Evolutionary conservation across 2,329 filamentous ascomycete genomes (phyloP), one percentile per base, ranked within the genome.

Genomic region (Diaporthe australafricana): DNA sequence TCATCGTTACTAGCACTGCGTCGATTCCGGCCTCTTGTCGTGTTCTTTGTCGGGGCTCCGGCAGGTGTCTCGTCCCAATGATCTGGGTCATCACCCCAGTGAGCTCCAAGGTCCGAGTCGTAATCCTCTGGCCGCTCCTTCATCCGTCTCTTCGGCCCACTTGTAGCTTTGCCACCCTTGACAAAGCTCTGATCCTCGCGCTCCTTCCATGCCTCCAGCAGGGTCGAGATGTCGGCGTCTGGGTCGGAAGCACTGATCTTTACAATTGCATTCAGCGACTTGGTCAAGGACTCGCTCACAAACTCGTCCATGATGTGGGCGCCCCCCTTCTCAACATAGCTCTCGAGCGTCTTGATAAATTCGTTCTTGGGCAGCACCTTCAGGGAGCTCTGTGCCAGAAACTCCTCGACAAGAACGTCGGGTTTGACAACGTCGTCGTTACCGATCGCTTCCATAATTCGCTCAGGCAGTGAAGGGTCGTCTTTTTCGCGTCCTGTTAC

Each of bases 321-420:
- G 83, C 99, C 96, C 75, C 98, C 94, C 76, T 98, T 98, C 80
- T 95, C 92, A 32, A 99, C 94, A 77, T 96, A 99, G 73, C 97
- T 93, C 57, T 91, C 92, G 6, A 99, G 94, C 0, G 96, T 96
- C 78, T 98, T 95, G 20, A 95, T 93, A 78, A 99, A 98, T 0
- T 93, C 93, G 38, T 95, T 96, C 77, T 98, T 94, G 0, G 96
- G 96, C 0, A 99, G 87, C 62, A 99, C 96, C 71, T 95, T 97
- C 40, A 99, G 89, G 0, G 94, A 95, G 78, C 98, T 95, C 0
- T 94, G 93, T 0, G 90, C 89, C 3, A 99, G 88, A 77, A 95
- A 98, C 76, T 98, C 95, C 63, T 92, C 89, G 0, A 99, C 96
- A 0, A 99, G 87, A 75, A 93, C 92, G 75, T 97, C 94, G 5